Evolutionary conservation across 2,329 filamentous ascomycete species (phyloP), one percentile per base, ranked within the genome.

Genomic region (Sporothrix pseudoabietina): DNA sequence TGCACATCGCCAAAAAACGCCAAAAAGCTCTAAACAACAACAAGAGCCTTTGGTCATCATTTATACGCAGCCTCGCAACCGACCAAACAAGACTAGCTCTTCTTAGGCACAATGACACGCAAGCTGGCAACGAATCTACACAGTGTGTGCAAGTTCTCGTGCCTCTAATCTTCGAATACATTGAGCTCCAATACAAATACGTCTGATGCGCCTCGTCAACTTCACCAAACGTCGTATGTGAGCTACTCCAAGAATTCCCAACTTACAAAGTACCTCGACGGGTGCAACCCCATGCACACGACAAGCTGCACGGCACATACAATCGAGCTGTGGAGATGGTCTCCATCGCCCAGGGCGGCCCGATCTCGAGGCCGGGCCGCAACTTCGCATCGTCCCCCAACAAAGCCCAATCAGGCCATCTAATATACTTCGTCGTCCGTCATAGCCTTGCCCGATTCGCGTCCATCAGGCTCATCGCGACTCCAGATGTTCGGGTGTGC

Each of bases 311-410:
- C 66, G 47, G 47, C 66, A 69, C 47, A 26, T 69, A 30, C 66
- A 49, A 32, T 19, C 10, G 44, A 30, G 68, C 32, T 57, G 68
- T 70, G 52, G 52, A 26, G 68, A 4, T 19, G 47, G 49, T n/a
- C 41, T 66, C 26, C 65, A 52, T 52, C 44, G 26, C 12, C 26
- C 63, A 68, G 41, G 22, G 63, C 63, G 44, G 65, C 44, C 65
- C 65, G 44, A 49, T 69, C 63, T 47, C 65, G 65, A 52, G 65
- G 65, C 65, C 65, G 14, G 44, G 65, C 65, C 65, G 65, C 47
- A 32, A 22, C 61, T 65, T 14, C 10, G 41, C 35, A 47, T 30
- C n/a, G 61, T 14, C n/a, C 5, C 35, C 22, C 39, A 41, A 5
- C n/a, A n/a, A 30, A 47, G 39, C 39, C 39, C 19, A 26, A 47